phyloP scores from a whole-genome alignment of 2,329 filamentous ascomycete genomes.

The Pseudogymnoascus sp. region DNA sequence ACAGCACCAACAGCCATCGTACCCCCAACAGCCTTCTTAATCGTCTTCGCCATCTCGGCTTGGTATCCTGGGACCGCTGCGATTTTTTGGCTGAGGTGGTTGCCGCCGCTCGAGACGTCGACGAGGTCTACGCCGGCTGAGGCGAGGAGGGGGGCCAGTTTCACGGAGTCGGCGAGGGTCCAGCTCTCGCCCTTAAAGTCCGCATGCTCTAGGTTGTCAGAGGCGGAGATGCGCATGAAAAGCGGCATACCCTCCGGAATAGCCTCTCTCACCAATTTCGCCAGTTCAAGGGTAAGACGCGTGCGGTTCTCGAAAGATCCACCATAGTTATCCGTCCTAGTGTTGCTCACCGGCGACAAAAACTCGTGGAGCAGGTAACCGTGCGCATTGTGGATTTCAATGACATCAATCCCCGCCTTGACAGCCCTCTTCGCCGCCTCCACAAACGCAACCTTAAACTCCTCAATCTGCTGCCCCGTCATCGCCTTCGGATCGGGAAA shows the following conservation, averaged over 20 bases:
- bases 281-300: conserved; percentile 58
- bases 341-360: conserved; percentile 60
- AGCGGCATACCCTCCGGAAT: conserved; percentile 63
- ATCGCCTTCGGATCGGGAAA: conserved; percentile 57
- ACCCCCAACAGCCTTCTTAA: conserved; percentile 65
- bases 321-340: conserved; percentile 58
- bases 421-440: conserved; percentile 51
- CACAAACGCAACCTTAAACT: conserved; percentile 53
- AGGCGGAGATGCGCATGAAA: conserved; percentile 63
- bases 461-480: conserved; percentile 58
- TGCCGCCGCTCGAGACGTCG: conserved; percentile 62
- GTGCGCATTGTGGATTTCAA: conserved; percentile 75
- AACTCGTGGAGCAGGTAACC: conserved; percentile 69
- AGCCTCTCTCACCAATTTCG: conserved; percentile 49
- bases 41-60: conserved; percentile 56
- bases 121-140: conserved; percentile 64
- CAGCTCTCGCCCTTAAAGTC: conserved; percentile 51
- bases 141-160: conserved; percentile 54
- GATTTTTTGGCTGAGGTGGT: conserved; percentile 50
- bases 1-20: conserved; percentile 39
- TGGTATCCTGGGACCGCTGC: conserved; percentile 58
- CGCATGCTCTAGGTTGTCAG: conserved; percentile 63
- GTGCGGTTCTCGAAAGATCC: conserved; percentile 64
- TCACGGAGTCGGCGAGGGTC: conserved; percentile 55
- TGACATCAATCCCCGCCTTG: conserved; percentile 58